phyloP scores from a whole-genome alignment of 805 yeast species.

The Saccharomyces cerevisiae region DNA sequence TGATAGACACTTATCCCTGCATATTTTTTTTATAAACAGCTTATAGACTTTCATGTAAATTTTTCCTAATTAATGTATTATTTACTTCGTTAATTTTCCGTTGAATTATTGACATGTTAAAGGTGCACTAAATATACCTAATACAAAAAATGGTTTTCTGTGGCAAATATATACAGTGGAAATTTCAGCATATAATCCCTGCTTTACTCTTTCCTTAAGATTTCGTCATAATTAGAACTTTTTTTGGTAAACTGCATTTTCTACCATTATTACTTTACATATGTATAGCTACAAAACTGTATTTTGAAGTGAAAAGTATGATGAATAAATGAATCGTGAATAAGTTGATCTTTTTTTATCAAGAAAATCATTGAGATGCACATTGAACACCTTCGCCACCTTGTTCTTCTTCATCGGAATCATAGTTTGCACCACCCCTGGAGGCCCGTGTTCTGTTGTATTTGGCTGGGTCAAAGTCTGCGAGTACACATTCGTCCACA shows the following conservation, averaged over 20 bases:
- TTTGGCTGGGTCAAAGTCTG: constrained; percentile 58
- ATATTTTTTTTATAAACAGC: background rate
- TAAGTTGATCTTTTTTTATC: background rate
- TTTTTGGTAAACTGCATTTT: background rate
- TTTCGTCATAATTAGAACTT: background rate
- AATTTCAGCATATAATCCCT: background rate
- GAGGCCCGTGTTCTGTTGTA: constrained; percentile 38
- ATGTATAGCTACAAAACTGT: background rate
- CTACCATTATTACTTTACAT: background rate
- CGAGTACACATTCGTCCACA: constrained; percentile 72
- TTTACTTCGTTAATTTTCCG: background rate
- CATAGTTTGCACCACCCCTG: constrained; percentile 33
- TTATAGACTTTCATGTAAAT: background rate
- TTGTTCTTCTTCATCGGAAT: constrained; percentile 43
- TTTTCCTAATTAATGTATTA: background rate
- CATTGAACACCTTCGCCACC: constrained; percentile 49
- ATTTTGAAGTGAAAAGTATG: background rate
- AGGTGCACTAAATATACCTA: background rate
- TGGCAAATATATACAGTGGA: too few species aligned
- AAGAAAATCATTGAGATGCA: constrained; percentile 69
- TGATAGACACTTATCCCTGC: background rate
- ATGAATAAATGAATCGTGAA: background rate
- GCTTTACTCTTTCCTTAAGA: background rate
- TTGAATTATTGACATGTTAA: background rate
- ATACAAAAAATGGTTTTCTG: background rate